Base-by-base conservation (phyloP, 305 asterid species). In the Plantago coronopus region DNA sequence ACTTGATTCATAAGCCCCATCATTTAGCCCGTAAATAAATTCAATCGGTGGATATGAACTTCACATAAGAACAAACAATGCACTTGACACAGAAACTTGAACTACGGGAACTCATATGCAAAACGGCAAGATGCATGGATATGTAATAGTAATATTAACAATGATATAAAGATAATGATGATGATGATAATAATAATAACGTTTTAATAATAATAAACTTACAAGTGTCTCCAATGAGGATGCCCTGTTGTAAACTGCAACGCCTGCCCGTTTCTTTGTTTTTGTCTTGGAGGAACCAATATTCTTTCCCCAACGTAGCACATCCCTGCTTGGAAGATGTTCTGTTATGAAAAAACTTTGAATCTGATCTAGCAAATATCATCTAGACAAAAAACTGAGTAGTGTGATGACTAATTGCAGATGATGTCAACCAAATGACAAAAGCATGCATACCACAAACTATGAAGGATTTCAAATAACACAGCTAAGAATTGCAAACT, bases 161-260 rank as follows among this genome's bases (percentile, higher is more conserved):
- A n/a, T n/a, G n/a, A n/a, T n/a, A n/a, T n/a, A n/a, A n/a, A n/a
- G n/a, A n/a, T n/a, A n/a, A n/a, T n/a, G n/a, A n/a, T n/a, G n/a
- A n/a, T n/a, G n/a, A n/a, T n/a, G n/a, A n/a, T n/a, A n/a, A n/a
- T n/a, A n/a, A n/a, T n/a, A n/a, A n/a, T n/a, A n/a, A n/a, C n/a
- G n/a, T n/a, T n/a, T n/a, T n/a, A n/a, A n/a, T 22, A 19, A 58
- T 40, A 55, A 55, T n/a, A 68, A 79, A 75, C 83, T 80, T 62
- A 88, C 98, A 48, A 91, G 94, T 62, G 98, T 85, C 78, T 91
- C 98, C 49, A 91, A 78, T 45, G 96, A 91, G 57, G 98, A 88
- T 46, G 98, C 98, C 69, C 95, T 79, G 68, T 85, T 91, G 79
- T 91, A 91, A 71, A 85, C 94, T 69, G 98, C 98, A 43, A 78